Evolutionary conservation across 2,329 filamentous ascomycete species (phyloP), one percentile per base, ranked within the genome.

Genomic region (Penicillium aurantiogriseum): DNA sequence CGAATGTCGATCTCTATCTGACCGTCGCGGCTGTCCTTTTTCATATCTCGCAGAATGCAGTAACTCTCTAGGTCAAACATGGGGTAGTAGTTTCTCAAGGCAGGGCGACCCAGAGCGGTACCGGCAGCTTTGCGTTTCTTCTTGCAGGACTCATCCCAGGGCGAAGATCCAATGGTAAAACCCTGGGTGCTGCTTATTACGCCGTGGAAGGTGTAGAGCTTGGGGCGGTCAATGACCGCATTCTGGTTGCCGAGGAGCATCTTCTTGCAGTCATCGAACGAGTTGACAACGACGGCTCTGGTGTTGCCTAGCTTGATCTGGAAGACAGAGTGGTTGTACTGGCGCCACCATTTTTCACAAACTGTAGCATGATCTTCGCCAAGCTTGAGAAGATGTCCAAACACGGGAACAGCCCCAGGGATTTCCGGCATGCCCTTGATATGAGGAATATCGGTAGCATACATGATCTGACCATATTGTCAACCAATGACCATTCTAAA

Each of bases 121-220:
- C 86, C 88, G 2, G 88, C 88, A 0, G 87, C 88, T 72, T 90
- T 91, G 57, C 89, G 82, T 33, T 88, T 83, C 46, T 81, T 80
- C 70, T 90, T 91, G 72, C 87, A 89, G 2, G 85, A 89, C 33
- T 89, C 87, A 53, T 91, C 87, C 86, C 88, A 92, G 0, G 89
- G 89, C 0, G 87, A 90, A 0, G 88, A 90, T 0, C 89, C 89
- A 52, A 92, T 91, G 0, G 88, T 91, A 71, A 90, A 88, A 10
- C 88, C 88, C 62, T 90, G 86, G 0, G 87, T 88, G 10, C 81
- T 83, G 15, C 87, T 89, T 8, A 91, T 85, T 1, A 91, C 85
- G 0, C 83, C 87, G 70, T 91, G 88, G 68, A 91, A 91, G 0
- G 88, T 91, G 72, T 91, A 88, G 17, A 90, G 81, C 33, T 79